Conservation (phyloP, 768 basidiomycete species). For the Lactarius indigo region DNA sequence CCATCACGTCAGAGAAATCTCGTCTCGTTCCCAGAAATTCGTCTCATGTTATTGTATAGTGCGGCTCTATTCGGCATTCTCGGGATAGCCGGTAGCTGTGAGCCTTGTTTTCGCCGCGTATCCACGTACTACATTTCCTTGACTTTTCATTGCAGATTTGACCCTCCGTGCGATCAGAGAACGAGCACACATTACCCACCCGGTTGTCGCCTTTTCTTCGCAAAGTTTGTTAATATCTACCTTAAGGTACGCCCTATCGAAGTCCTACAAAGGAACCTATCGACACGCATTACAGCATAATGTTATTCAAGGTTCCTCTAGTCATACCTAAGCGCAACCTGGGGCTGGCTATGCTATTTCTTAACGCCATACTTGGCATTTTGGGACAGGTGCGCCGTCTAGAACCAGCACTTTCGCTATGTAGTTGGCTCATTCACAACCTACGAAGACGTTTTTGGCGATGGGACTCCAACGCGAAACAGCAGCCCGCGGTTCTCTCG, state of each 20-base stretch:
- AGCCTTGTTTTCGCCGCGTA: slow-evolving; percentile 28
- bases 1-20: slow-evolving; percentile 46
- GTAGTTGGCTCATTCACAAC: neutral
- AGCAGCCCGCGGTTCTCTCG: slow-evolving; percentile 59
- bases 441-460: slow-evolving; percentile 49
- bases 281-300: slow-evolving; percentile 37
- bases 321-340: slow-evolving; percentile 44
- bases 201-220: slow-evolving; percentile 61
- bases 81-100: slow-evolving; percentile 66
- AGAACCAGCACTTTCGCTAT: neutral
- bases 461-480: slow-evolving; percentile 63
- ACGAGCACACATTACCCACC: slow-evolving; percentile 71
- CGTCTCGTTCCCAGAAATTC: neutral
- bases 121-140: neutral
- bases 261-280: neutral
- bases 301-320: slow-evolving; percentile 38
- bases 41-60: slow-evolving; percentile 32
- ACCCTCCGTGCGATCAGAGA: slow-evolving; percentile 67
- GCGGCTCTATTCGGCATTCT: slow-evolving; percentile 63
- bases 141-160: slow-evolving; percentile 36
- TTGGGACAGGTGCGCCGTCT: slow-evolving; percentile 36
- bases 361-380: slow-evolving; percentile 51
- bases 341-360: slow-evolving; percentile 44
- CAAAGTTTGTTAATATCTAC: slow-evolving; percentile 47
- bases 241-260: slow-evolving; percentile 28